These are phyloP conservation scores for Colletotrichum sp. DNA, from an alignment of 2,329 filamentous ascomycete genomes.

Conservation along the genomic window DNA sequence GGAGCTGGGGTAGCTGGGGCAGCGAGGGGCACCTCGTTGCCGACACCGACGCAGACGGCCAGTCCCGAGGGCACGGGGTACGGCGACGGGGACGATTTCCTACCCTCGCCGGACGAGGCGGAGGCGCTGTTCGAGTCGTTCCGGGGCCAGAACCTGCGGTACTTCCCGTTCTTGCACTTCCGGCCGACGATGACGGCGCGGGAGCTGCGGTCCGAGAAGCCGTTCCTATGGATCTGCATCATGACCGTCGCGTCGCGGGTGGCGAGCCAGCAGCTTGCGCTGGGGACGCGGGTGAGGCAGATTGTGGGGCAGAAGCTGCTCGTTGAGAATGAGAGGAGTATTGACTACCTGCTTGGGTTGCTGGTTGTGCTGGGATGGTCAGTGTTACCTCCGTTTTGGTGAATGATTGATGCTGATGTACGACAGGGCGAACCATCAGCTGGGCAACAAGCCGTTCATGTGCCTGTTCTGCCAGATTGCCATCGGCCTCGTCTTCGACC, in stretches of 20 bases:
- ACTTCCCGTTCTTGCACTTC: slow-evolving; percentile 32
- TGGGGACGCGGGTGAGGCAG: slow-evolving; percentile 27
- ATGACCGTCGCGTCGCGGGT: slow-evolving; percentile 33
- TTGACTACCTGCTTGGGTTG: slow-evolving; percentile 32
- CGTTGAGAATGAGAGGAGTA: slow-evolving; percentile 25
- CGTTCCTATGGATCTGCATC: slow-evolving; percentile 43
- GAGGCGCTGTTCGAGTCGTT: slow-evolving; percentile 22
- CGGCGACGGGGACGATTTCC: background rate
- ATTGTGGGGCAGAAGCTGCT: slow-evolving; percentile 29
- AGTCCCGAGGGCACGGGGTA: background rate
- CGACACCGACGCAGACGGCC: slow-evolving; percentile 9
- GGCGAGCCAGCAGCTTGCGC: slow-evolving; percentile 25
- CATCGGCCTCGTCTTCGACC: slow-evolving; percentile 47
- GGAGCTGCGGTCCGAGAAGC: slow-evolving; percentile 33
- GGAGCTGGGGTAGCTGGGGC: background rate
- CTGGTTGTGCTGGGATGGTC: slow-evolving; percentile 32
- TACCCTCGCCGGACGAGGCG: slow-evolving; percentile 14
- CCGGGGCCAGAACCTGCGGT: slow-evolving; percentile 26
- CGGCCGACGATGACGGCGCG: slow-evolving; percentile 18
- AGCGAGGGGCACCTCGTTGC: background rate
- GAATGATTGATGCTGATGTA: background rate
- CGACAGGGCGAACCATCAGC: slow-evolving; percentile 13
- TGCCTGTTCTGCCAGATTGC: slow-evolving; percentile 48
- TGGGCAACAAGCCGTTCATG: slow-evolving; percentile 45
- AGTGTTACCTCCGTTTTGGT: background rate